These are phyloP conservation scores for Paxillus rubicundulus DNA, from an alignment of 768 basidiomycete species.

Conservation along the genomic window DNA sequence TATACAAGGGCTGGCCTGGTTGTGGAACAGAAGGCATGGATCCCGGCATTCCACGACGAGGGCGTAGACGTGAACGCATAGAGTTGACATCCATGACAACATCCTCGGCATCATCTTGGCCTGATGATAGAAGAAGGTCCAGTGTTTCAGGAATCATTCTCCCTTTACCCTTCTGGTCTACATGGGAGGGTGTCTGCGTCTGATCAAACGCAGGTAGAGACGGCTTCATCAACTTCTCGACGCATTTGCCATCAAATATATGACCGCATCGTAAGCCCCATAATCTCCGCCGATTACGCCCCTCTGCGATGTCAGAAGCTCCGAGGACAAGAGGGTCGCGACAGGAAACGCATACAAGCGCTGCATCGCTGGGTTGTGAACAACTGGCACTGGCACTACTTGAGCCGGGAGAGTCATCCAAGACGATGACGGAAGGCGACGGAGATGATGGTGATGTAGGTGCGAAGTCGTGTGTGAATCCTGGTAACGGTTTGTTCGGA, in stretches of 20 bases:
- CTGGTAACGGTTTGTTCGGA: conserved; percentile 50
- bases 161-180: conserved; percentile 43
- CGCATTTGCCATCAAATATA: conserved; percentile 74
- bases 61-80: conserved; percentile 60
- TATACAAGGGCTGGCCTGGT: conserved; percentile 1
- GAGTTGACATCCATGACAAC: conserved; percentile 29
- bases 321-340: conserved; percentile 59
- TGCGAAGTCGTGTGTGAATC: conserved; percentile 69
- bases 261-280: conserved; percentile 80
- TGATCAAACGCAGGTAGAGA: conserved; percentile 5
- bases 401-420: conserved; percentile 40
- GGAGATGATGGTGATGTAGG: conserved; percentile 29
- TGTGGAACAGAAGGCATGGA: conserved; percentile 3
- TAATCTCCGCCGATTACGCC: conserved; percentile 46
- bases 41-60: conserved; percentile 33
- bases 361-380: conserved; percentile 31
- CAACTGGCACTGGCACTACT: conserved; percentile 23
- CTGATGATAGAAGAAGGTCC: background rate
- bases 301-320: conserved; percentile 46
- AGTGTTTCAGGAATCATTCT: conserved; percentile 13
- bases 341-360: conserved; percentile 68
- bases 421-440: conserved; percentile 37
- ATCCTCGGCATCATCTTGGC: conserved; percentile 37
- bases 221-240: conserved; percentile 56
- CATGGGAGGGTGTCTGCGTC: conserved; percentile 11